A percentile compares a stretch with the other conserved stretches of the same genome.
phyloP scores from a whole-genome alignment of 352 stramenopile genomes.

The Plasmopara muralis region DNA sequence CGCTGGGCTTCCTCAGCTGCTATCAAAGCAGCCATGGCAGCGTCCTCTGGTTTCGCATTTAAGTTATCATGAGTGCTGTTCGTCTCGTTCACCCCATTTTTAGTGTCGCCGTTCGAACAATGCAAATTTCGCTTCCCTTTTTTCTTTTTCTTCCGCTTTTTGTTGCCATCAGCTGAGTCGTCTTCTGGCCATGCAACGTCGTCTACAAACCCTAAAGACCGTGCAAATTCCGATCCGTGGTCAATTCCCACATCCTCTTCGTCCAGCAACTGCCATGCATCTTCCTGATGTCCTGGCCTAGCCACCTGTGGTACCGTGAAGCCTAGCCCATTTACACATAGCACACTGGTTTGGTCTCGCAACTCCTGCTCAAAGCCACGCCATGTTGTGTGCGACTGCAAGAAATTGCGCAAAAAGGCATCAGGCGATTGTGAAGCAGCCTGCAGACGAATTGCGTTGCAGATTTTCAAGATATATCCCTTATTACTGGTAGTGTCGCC shows the following conservation, averaged over 20 bases:
- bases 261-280: conserved; percentile 59
- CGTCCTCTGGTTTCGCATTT: conserved; percentile 22
- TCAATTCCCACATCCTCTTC: conserved; percentile 63
- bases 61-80: conserved; percentile 22
- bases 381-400: conserved; percentile 85
- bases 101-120: conserved; percentile 11
- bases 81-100: conserved; percentile 13
- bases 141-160: conserved; percentile 82
- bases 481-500: conserved; percentile 67
- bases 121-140: conserved; percentile 37
- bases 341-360: conserved; percentile 39
- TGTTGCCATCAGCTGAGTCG: conserved; percentile 30
- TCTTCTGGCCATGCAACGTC: conserved; percentile 80
- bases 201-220: conserved; percentile 75
- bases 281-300: conserved; percentile 49
- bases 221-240: conserved; percentile 74
- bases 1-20: conserved; percentile 21
- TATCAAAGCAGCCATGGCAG: conserved; percentile 21
- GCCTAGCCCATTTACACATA: conserved; percentile 59
- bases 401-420: conserved; percentile 84
- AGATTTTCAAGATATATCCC: conserved; percentile 85
- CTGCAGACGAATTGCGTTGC: conserved; percentile 85
- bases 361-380: conserved; percentile 68
- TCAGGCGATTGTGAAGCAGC: conserved; percentile 82
- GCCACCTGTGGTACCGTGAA: conserved; percentile 69